Conservation (phyloP, 2,329 filamentous ascomycete genomes). For the Ceratocystis cacaofunesta region DNA sequence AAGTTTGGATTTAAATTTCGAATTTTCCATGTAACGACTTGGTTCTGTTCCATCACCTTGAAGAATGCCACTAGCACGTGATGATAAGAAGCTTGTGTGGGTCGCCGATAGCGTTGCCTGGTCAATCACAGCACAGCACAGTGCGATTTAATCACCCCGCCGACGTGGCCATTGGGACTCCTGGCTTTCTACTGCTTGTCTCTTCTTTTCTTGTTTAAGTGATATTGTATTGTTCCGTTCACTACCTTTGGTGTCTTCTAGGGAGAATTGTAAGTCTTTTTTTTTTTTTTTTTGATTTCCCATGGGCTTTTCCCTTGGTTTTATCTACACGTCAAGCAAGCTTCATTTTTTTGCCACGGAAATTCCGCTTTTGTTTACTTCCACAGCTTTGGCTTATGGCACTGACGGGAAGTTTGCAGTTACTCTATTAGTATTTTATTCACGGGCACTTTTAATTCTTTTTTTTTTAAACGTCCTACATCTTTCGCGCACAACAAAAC, state of each 20-base stretch:
- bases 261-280: slow-evolving; percentile 2
- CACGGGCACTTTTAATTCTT: not conserved
- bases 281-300: slow-evolving; percentile 3
- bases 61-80: not conserved
- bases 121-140: slow-evolving; percentile 9
- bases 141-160: slow-evolving; percentile 12
- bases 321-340: not conserved
- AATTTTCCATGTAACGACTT: not conserved
- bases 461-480: not conserved
- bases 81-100: slow-evolving; percentile 4
- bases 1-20: not conserved
- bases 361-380: slow-evolving; percentile 5
- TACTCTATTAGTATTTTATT: slow-evolving; percentile 1
- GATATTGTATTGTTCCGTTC: not conserved
- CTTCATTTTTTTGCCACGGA: not conserved
- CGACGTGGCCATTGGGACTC: slow-evolving; percentile 10
- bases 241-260: not conserved
- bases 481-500: not conserved
- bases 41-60: not conserved
- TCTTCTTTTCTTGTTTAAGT: slow-evolving; percentile 10
- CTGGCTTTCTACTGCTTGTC: slow-evolving; percentile 1
- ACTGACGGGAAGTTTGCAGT: not conserved
- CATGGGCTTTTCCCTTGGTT: not conserved
- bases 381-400: not conserved
- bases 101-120: slow-evolving; percentile 9